Evolutionary conservation across 768 basidiomycete genomes (phyloP).

Genomic region (Suillus spraguei): DNA sequence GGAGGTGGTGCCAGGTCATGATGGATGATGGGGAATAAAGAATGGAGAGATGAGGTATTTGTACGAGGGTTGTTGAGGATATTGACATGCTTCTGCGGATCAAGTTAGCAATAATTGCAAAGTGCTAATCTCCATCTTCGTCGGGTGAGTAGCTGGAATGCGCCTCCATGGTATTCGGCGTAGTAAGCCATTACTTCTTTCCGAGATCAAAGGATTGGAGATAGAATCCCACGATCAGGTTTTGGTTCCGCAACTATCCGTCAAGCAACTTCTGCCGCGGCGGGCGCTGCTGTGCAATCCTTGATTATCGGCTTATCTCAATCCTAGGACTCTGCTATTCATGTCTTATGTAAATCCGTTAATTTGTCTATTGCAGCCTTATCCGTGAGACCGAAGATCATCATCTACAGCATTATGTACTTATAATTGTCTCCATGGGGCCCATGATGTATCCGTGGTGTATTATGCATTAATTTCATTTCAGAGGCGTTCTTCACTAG

Average conservation of each 20-base stretch:
- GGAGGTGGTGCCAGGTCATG: conserved; percentile 56
- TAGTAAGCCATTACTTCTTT: conserved; percentile 12
- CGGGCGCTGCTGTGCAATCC: neutral
- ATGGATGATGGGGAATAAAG: neutral
- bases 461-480: too few relatives aligned
- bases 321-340: neutral
- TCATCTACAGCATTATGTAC: neutral
- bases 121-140: conserved; percentile 22
- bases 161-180: conserved; percentile 20
- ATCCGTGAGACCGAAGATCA: conserved; percentile 4
- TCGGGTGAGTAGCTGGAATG: conserved; percentile 14
- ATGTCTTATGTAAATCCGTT: neutral
- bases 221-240: conserved; percentile 8
- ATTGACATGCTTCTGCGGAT: conserved; percentile 9
- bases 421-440: neutral
- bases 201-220: conserved; percentile 28
- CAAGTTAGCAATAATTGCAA: neutral
- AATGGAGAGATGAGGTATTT: conserved; percentile 3
- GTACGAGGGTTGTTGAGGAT: neutral
- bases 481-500: too few relatives aligned
- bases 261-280: conserved; percentile 7
- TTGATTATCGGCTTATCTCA: neutral
- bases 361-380: neutral
- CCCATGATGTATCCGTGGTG: too few relatives aligned
- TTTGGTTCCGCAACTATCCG: neutral